Percentiles rank a stretch among this genome's conserved stretches.
These are phyloP conservation scores for Calvatia gigantea DNA, from an alignment of 768 basidiomycete genomes.

Conservation along the genomic window DNA sequence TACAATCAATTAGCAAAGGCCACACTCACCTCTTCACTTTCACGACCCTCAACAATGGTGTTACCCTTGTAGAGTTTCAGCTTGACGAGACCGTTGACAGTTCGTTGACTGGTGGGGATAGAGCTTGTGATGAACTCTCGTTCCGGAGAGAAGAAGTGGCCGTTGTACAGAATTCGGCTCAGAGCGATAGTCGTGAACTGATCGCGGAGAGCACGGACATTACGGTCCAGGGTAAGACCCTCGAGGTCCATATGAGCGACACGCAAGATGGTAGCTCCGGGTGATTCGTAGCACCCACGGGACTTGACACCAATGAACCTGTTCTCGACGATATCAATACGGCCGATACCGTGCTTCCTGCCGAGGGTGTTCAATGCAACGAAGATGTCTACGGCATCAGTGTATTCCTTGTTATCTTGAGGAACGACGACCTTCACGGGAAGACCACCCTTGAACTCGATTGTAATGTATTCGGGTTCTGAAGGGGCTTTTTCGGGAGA, in stretches of 20 bases:
- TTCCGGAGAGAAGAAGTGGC: constrained; percentile 99
- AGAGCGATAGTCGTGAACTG: constrained; percentile 92
- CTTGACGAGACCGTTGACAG: constrained; percentile 90
- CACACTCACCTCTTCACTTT: constrained; percentile 70
- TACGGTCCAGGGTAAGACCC: constrained; percentile 96
- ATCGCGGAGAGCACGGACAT: constrained; percentile 91
- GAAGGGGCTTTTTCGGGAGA: constrained; percentile 80
- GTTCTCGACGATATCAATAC: constrained; percentile 99
- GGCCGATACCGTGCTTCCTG: constrained; percentile 92
- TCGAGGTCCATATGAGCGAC: constrained; percentile 95
- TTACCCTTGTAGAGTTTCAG: constrained; percentile 96
- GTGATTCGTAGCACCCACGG: constrained; percentile 99
- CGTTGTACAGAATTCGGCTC: constrained; percentile 93
- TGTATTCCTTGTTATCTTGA: constrained; percentile 58
- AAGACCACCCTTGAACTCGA: constrained; percentile 86
- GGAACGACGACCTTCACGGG: constrained; percentile 76
- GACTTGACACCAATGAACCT: constrained; percentile 99
- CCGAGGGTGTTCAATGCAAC: constrained; percentile 86
- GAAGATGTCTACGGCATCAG: constrained; percentile 96
- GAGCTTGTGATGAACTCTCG: constrained; percentile 90
- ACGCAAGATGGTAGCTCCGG: constrained; percentile 94
- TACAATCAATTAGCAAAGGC: background rate
- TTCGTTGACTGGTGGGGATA: constrained; percentile 92
- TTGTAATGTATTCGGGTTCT: constrained; percentile 71
- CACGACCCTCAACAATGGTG: constrained; percentile 88